Percentiles rank a stretch among this genome's conserved stretches.
phyloP scores from a whole-genome alignment of 2,329 filamentous ascomycete genomes.

The Colletotrichum sojae region DNA sequence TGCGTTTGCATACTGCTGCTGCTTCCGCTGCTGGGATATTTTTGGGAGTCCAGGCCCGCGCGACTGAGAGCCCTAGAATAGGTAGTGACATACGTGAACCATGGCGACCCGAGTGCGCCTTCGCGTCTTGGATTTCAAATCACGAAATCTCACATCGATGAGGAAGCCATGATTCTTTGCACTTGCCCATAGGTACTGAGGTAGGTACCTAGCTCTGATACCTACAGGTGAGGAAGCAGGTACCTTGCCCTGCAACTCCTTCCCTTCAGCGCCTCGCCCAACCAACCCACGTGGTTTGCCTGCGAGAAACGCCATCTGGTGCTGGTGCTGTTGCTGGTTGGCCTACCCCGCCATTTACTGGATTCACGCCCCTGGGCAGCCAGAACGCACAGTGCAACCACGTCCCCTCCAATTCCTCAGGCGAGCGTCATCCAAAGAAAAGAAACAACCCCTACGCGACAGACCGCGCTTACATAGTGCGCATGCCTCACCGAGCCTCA shows the following conservation, averaged over 20 bases:
- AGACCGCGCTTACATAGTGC: conserved; percentile 38
- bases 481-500: conserved; percentile 34
- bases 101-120: neutral
- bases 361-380: conserved; percentile 36
- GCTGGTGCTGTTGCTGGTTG: conserved; percentile 20
- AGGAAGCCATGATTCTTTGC: neutral
- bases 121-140: neutral
- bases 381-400: conserved; percentile 37
- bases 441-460: conserved; percentile 35
- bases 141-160: too few relatives aligned
- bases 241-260: neutral
- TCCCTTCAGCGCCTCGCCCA: neutral
- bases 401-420: conserved; percentile 21
- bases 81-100: neutral
- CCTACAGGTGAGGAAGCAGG: too few relatives aligned
- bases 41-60: conserved; percentile 7
- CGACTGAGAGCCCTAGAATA: conserved; percentile 20
- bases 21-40: neutral
- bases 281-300: conserved; percentile 40
- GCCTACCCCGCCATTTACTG: conserved; percentile 41
- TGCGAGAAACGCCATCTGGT: conserved; percentile 22
- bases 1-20: neutral
- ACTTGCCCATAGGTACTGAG: neutral
- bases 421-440: conserved; percentile 38
- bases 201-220: neutral